Evolutionary conservation across 768 basidiomycete genomes (phyloP).

Genomic region (Kwoniella sp.): DNA sequence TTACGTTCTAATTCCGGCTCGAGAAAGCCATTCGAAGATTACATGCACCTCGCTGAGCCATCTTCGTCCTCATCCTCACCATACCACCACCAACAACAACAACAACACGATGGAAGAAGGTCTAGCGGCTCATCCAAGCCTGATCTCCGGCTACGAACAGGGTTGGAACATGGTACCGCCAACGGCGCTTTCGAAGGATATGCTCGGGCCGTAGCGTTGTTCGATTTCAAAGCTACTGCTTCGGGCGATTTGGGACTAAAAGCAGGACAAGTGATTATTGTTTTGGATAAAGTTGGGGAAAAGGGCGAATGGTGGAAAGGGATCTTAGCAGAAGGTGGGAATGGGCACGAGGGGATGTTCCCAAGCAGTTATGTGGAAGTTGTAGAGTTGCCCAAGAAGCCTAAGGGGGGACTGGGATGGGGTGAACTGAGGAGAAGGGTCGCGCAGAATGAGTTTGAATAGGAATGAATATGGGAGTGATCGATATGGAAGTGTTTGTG

Average conservation of each 20-base stretch:
- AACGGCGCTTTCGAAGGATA: conserved; percentile 42
- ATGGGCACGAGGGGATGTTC: conserved; percentile 41
- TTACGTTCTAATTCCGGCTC: conserved; percentile 15
- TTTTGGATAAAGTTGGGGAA: conserved; percentile 68
- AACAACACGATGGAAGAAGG: neutral
- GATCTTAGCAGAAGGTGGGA: conserved; percentile 2
- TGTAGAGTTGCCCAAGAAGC: conserved; percentile 38
- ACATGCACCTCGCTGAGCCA: conserved; percentile 1
- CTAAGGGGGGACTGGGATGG: conserved; percentile 37
- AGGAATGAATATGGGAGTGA: no score
- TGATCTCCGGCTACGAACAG: conserved; percentile 24
- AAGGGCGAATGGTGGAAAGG: conserved; percentile 48
- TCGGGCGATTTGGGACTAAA: conserved; percentile 68
- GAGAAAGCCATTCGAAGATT: conserved; percentile 23
- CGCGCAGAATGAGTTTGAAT: conserved; percentile 32
- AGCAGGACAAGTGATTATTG: conserved; percentile 68
- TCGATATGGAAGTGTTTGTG: no score
- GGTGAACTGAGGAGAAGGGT: conserved; percentile 38
- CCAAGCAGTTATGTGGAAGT: conserved; percentile 49
- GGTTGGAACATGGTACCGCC: conserved; percentile 10
- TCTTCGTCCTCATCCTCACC: neutral
- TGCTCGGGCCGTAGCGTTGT: conserved; percentile 67
- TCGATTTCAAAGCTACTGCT: conserved; percentile 73
- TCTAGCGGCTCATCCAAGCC: conserved; percentile 12
- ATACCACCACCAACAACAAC: neutral